These are phyloP conservation scores for Candida ortonii DNA, from an alignment of 805 yeast species.

Conservation along the genomic window DNA sequence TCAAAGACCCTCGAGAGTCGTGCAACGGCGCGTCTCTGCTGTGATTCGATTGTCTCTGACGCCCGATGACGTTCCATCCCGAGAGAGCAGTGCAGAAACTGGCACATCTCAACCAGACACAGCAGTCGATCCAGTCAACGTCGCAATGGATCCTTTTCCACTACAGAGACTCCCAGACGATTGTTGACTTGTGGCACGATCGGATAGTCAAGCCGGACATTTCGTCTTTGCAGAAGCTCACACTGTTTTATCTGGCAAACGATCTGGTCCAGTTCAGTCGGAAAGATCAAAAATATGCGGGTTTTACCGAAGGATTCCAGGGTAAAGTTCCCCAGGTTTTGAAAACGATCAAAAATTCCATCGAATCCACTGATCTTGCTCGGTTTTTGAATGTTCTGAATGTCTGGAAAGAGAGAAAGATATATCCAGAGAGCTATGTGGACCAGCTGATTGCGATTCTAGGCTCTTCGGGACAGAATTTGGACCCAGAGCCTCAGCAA, in stretches of 20 bases:
- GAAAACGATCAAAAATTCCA: constrained; percentile 28
- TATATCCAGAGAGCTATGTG: constrained; percentile 35
- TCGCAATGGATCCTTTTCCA: constrained; percentile 73
- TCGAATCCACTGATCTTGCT: constrained; percentile 28
- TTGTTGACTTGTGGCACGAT: constrained; percentile 52
- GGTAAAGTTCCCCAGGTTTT: constrained; percentile 44
- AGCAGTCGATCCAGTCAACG: constrained; percentile 69
- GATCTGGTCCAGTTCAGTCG: constrained; percentile 80
- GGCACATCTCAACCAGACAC: constrained; percentile 52
- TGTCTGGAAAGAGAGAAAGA: constrained; percentile 56
- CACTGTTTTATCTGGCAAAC: constrained; percentile 69
- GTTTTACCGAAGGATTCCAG: constrained; percentile 58
- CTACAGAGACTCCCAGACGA: constrained; percentile 51
- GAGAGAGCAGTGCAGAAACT: constrained; percentile 49
- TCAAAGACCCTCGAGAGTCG: too few species aligned
- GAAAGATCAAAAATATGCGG: constrained; percentile 52
- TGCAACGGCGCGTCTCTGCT: too few species aligned
- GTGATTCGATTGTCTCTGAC: too few species aligned
- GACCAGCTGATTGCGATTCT: constrained; percentile 12
- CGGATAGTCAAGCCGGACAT: constrained; percentile 13
- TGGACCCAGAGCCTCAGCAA: constrained; percentile 4
- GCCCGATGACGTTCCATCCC: constrained; percentile 49
- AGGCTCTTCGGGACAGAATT: constrained; percentile 5
- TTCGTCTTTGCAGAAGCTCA: constrained; percentile 38
- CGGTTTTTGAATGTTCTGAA: constrained; percentile 49